phyloP scores from a whole-genome alignment of 2,329 filamentous ascomycete genomes.

The Ascocoryne sarcoides region DNA sequence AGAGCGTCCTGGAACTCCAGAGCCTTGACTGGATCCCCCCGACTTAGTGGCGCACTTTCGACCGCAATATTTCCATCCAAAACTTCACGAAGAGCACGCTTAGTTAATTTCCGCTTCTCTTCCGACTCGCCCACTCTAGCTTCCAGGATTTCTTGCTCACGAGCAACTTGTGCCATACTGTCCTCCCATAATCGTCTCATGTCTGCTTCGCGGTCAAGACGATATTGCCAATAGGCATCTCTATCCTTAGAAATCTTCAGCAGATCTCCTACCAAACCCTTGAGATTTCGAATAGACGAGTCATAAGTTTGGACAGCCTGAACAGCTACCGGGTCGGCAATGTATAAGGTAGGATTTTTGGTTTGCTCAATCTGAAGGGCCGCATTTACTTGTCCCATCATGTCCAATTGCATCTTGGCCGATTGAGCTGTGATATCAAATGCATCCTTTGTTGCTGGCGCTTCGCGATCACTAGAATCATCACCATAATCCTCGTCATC shows the following conservation, averaged over 20 bases:
- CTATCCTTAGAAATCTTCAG: conserved; percentile 88
- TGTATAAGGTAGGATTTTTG: conserved; percentile 58
- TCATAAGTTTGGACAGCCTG: conserved; percentile 83
- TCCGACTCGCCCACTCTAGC: conserved; percentile 82
- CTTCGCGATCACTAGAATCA: conserved; percentile 70
- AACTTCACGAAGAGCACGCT: conserved; percentile 79
- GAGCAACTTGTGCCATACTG: conserved; percentile 94
- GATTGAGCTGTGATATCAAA: conserved; percentile 97
- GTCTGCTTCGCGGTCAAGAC: conserved; percentile 82
- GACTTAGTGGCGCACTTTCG: conserved; percentile 23
- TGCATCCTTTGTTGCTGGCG: conserved; percentile 75
- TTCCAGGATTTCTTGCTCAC: conserved; percentile 87
- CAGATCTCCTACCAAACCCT: conserved; percentile 74
- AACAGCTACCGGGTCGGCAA: conserved; percentile 68
- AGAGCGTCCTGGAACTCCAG: conserved; percentile 29
- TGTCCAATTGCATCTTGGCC: conserved; percentile 83
- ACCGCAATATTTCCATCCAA: conserved; percentile 56
- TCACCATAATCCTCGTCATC: conserved; percentile 73
- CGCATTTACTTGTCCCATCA: conserved; percentile 76
- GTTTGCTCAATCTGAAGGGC: conserved; percentile 66
- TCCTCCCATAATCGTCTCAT: conserved; percentile 97
- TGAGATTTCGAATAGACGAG: conserved; percentile 78
- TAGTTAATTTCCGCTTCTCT: conserved; percentile 80
- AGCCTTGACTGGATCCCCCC: conserved; percentile 13
- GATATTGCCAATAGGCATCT: conserved; percentile 94